Conservation (phyloP, 192 early-diverging fungal species). For the Entomortierella chlamydospora region DNA sequence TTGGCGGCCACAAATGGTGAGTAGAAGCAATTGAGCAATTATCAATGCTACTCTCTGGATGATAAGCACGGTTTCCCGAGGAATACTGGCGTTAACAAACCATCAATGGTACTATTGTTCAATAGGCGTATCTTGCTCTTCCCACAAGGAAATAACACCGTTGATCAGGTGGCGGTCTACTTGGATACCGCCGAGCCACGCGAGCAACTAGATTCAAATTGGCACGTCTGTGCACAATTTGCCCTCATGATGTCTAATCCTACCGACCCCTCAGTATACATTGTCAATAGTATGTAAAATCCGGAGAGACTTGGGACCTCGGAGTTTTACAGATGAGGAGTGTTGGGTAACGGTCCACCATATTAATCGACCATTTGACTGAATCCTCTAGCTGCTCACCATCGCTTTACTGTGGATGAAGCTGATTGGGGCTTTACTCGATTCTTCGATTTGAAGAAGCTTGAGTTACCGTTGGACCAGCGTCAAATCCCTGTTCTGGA, state of each 20-base stretch:
- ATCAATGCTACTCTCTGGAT: neutral
- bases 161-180: conserved; percentile 83
- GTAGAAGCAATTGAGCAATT: neutral
- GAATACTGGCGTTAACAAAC: neutral
- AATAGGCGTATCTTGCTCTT: conserved; percentile 89
- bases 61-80: neutral
- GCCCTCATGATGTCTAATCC: conserved; percentile 80
- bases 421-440: conserved; percentile 96
- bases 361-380: neutral
- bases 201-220: conserved; percentile 58
- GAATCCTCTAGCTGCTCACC: conserved; percentile 72
- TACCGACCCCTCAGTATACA: conserved; percentile 64
- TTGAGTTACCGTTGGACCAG: conserved; percentile 71
- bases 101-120: neutral
- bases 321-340: neutral
- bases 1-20: conserved; percentile 60
- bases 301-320: neutral
- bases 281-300: conserved; percentile 8
- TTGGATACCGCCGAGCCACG: conserved; percentile 85
- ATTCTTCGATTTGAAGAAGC: conserved; percentile 68
- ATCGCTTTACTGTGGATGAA: conserved; percentile 86
- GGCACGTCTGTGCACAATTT: conserved; percentile 90
- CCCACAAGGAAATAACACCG: conserved; percentile 84
- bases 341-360: neutral
- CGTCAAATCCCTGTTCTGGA: conserved; percentile 22